Conservation (phyloP, 495 filamentous ascomycete species). For the Podospora pseudoanserina region DNA sequence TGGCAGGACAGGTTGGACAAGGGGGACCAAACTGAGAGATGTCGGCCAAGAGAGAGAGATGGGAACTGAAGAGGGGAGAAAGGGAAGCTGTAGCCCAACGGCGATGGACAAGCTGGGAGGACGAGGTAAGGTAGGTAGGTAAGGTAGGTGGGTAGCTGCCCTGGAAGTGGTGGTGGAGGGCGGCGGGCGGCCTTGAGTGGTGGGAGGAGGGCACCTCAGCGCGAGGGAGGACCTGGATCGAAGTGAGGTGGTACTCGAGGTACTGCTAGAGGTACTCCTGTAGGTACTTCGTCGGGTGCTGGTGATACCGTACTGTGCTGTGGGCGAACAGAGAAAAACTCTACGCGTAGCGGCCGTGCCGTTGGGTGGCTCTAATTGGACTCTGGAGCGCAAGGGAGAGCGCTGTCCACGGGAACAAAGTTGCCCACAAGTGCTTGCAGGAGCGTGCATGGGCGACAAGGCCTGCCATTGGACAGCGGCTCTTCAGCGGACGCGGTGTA, state of each 20-base stretch:
- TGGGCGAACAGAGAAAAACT: conserved; percentile 23
- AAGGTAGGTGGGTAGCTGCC: not conserved
- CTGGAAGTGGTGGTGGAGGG: not conserved
- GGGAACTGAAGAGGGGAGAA: conserved; percentile 2
- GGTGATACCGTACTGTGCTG: conserved; percentile 1
- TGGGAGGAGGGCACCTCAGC: not conserved
- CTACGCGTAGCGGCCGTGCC: conserved; percentile 22
- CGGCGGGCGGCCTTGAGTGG: not conserved
- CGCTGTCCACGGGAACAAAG: not conserved
- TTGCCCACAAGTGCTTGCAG: not conserved
- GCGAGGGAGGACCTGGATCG: conserved; percentile 16
- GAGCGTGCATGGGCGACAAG: not conserved
- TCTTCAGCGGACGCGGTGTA: not conserved
- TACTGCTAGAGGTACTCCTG: conserved; percentile 22
- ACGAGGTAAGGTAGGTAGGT: not conserved
- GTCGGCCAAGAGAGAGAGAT: not conserved
- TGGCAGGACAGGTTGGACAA: conserved; percentile 3
- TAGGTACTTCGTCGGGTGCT: not conserved
- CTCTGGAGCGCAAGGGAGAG: not conserved
- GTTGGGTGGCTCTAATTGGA: not conserved
- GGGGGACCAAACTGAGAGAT: not conserved
- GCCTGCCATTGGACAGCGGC: not conserved
- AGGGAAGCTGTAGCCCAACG: not conserved
- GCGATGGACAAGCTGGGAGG: not conserved
- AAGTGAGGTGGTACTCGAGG: conserved; percentile 27